These are phyloP conservation scores for Candida chilensis DNA, from an alignment of 805 yeast genomes.

Conservation along the genomic window DNA sequence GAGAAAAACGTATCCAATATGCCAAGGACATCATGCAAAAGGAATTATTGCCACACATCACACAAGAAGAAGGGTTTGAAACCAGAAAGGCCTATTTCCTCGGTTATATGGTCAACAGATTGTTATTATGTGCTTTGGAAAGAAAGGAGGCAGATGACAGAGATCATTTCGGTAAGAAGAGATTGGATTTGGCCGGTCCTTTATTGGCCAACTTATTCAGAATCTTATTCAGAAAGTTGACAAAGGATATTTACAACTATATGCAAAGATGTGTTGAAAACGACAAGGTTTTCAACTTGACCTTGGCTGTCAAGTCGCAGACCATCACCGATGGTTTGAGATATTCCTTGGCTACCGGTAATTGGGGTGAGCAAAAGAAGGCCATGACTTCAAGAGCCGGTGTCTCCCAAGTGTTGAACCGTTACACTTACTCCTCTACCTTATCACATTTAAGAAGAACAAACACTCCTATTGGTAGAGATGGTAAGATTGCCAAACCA, in stretches of 20 bases:
- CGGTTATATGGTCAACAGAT: constrained; percentile 96
- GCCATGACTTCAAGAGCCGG: constrained; percentile 99
- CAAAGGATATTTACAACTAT: constrained; percentile 94
- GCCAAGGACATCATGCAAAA: constrained; percentile 95
- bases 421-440: constrained; percentile 98
- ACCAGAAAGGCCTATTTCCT: constrained; percentile 94
- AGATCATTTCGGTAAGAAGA: constrained; percentile 98
- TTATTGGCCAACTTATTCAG: constrained; percentile 92
- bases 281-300: constrained; percentile 92
- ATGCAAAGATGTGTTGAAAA: constrained; percentile 99
- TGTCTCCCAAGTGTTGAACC: constrained; percentile 95
- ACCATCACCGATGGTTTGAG: constrained; percentile 96
- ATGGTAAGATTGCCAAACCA: constrained; percentile 97
- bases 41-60: constrained; percentile 93
- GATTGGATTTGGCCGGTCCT: constrained; percentile 98
- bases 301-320: constrained; percentile 93
- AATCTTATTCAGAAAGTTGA: constrained; percentile 84
- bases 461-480: constrained; percentile 98
- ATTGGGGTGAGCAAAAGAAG: constrained; percentile 99
- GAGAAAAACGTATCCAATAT: constrained; percentile 96
- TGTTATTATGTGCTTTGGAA: constrained; percentile 90
- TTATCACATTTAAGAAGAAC: constrained; percentile 98
- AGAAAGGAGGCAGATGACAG: constrained; percentile 98
- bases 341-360: constrained; percentile 97
- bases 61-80: constrained; percentile 95